Conservation (phyloP, 2,329 filamentous ascomycete genomes). For the Diaporthe amygdali region DNA sequence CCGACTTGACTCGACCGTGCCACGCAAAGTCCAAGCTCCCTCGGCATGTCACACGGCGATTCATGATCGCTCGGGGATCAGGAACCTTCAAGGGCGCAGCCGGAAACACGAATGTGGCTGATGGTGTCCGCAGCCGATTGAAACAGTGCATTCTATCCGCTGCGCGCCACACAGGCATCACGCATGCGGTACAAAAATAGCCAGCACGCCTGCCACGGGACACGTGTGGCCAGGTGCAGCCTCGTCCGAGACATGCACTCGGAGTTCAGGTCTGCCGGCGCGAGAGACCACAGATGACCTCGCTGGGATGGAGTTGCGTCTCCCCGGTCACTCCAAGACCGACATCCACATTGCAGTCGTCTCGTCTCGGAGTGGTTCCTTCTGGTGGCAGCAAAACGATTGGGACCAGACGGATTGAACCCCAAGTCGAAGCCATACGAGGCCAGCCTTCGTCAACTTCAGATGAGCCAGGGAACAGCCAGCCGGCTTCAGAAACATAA, state of each 20-base stretch:
- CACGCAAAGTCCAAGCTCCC: not conserved
- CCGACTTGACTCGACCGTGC: not conserved
- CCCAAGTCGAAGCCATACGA: not conserved
- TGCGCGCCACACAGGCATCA: not conserved
- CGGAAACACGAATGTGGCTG: not conserved
- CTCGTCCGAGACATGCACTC: not conserved
- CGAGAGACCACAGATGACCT: not conserved
- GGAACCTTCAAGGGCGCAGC: not conserved
- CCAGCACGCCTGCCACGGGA: not conserved
- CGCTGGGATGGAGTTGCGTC: not conserved
- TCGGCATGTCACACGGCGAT: not conserved
- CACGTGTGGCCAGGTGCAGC: not conserved
- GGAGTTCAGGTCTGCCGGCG: not conserved
- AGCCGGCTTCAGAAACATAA: not conserved
- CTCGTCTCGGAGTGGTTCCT: not conserved
- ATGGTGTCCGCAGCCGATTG: not conserved
- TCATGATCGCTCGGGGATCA: not conserved
- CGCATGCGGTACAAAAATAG: not conserved
- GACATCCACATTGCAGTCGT: not conserved
- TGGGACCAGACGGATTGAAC: not conserved
- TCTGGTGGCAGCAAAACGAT: not conserved
- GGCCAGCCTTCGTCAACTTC: not conserved
- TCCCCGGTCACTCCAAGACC: not conserved
- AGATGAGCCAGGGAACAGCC: not conserved
- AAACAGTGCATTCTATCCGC: not conserved